Evolutionary conservation across 768 basidiomycete species (phyloP), one percentile per base, ranked within the genome.

Genomic region (Tylopilus intermedius): DNA sequence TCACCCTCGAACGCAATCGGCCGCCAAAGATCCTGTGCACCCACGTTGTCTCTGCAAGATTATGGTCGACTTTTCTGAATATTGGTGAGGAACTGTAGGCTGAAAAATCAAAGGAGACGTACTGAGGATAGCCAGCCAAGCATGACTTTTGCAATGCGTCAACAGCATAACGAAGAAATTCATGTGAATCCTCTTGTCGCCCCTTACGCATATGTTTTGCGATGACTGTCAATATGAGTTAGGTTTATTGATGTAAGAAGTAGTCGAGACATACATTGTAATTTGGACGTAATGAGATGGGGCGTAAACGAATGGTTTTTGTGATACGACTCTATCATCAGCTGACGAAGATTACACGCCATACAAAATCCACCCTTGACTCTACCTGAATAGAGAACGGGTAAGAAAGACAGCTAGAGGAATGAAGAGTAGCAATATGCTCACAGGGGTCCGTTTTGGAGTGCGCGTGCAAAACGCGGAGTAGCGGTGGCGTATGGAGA

Each of bases 171-270:
- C 96, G 85, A 45, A 99, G 82, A 65, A 98, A 98, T 70, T 99
- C 96, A 66, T 99, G 96, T 8, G 96, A 85, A 67, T 99, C 96
- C 66, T 99, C 96, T 68, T 99, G 96, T 60, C 92, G 75, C n/a
- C 91, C 93, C 70, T 74, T 80, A 39, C 86, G 82, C 82, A 97
- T 84, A 62, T 90, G 85, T 67, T 93, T 94, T 14, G 94, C 94
- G 54, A 98, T 94, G 8, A 76, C 93, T 97, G 45, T 40, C 33
- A 32, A 40, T n/a, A 30, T 50, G 32, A 24, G 37, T 51, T 41
- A 61, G 40, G 26, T 45, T 45, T 29, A 9, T 58, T 37, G 53
- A 50, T 5, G 39, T 37, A 47, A 29, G 35, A 44, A 18, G 32
- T n/a, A 33, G 26, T 39, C 22, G 46, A 26, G 14, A 75, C 81